Conservation (phyloP, 169 alveolate species). For the Prorocentrum cordatum region DNA sequence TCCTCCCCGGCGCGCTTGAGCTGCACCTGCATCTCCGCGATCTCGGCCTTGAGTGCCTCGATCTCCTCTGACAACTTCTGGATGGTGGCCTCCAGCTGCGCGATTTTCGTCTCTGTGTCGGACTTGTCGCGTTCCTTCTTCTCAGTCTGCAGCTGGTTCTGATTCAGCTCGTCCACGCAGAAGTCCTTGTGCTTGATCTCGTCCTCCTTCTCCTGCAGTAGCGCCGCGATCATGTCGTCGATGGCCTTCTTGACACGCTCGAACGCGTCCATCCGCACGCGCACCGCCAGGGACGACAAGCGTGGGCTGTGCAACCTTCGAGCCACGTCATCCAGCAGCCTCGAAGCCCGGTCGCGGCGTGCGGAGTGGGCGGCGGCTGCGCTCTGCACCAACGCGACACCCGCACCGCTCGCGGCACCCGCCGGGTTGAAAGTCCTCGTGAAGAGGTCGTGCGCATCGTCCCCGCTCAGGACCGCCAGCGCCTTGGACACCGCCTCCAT, state of each 20-base stretch:
- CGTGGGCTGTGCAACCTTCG: background rate
- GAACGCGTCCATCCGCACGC: background rate
- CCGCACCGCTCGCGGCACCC: background rate
- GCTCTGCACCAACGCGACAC: background rate
- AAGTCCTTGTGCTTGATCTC: conserved; percentile 52
- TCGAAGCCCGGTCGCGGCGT: background rate
- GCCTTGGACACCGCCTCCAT: conserved; percentile 3
- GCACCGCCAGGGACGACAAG: background rate
- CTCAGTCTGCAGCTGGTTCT: conserved; percentile 34
- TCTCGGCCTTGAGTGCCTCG: background rate
- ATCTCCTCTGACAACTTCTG: background rate
- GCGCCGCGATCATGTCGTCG: background rate
- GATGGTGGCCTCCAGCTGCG: background rate
- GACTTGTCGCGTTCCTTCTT: background rate
- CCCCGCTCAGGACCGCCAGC: background rate
- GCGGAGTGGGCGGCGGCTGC: background rate
- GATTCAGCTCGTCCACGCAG: conserved; percentile 26
- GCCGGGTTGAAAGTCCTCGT: background rate
- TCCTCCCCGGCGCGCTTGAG: conserved; percentile 48
- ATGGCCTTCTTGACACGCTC: background rate
- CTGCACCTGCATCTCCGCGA: conserved; percentile 59
- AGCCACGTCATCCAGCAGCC: background rate
- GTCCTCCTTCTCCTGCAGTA: background rate
- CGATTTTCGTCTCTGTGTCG: background rate
- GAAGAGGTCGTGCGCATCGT: conserved; percentile 3